Percentiles rank a stretch among this genome's conserved stretches.
Conservation (phyloP, 495 filamentous ascomycete genomes). For the Alectoria sarmentosa region DNA sequence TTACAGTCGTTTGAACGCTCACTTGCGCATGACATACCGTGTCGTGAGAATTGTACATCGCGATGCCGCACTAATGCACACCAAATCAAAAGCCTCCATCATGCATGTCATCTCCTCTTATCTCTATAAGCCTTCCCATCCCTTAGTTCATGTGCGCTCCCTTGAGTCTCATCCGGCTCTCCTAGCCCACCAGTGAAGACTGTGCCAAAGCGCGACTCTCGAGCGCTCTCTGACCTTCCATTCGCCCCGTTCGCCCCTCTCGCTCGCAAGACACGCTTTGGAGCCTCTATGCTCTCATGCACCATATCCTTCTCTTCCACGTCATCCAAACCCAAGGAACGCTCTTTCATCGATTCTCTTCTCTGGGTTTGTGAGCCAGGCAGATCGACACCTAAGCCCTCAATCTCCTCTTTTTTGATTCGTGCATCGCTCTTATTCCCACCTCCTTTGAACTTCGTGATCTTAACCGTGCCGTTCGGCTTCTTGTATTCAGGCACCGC, state of each 20-base stretch:
- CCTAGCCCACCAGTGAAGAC: constrained; percentile 28
- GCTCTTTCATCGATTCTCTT: constrained; percentile 9
- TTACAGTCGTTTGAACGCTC: not conserved
- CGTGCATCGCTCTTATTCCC: constrained; percentile 37
- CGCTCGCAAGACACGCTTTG: constrained; percentile 15
- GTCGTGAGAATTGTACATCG: not conserved
- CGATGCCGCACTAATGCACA: not conserved
- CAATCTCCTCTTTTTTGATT: constrained; percentile 34
- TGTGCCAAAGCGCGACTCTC: constrained; percentile 19
- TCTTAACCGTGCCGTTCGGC: constrained; percentile 34
- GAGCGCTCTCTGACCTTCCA: constrained; percentile 12
- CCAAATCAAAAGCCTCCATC: not conserved
- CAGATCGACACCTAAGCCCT: constrained; percentile 31
- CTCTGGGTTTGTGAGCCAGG: constrained; percentile 29
- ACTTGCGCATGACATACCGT: not conserved
- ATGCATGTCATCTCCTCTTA: not conserved
- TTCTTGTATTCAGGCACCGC: constrained; percentile 17
- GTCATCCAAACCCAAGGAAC: constrained; percentile 21
- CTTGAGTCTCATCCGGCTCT: constrained; percentile 9
- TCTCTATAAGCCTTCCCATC: constrained; percentile 3
- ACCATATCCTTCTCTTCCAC: constrained; percentile 28
- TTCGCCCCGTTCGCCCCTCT: constrained; percentile 8
- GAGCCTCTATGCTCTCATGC: constrained; percentile 14
- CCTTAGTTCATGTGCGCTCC: constrained; percentile 5
- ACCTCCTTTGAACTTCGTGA: constrained; percentile 33